Evolutionary conservation across 495 filamentous ascomycete species (phyloP), one percentile per base, ranked within the genome.

Genomic region (Neurospora sublineolata): DNA sequence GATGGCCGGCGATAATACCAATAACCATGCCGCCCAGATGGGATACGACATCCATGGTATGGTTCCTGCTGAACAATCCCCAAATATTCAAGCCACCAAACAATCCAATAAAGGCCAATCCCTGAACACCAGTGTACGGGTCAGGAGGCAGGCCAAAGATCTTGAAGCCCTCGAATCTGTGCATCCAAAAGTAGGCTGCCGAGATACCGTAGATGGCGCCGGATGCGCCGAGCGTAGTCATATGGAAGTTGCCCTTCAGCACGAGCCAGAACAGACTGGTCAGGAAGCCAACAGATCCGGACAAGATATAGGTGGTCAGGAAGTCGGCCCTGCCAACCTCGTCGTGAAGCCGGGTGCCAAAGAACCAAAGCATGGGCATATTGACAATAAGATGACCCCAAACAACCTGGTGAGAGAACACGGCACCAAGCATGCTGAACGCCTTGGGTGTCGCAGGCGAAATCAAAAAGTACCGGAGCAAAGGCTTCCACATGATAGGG

Each of bases 241-340:
- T 73, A 4, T 76, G 33, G 27, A 85, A 71, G 37, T 74, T 74
- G 37, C 76, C 74, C 37, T 76, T 44, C 11, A 93, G 72, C 39
- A 94, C 89, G 68, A 87, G 84, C 38, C 79, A 79, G 12, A 84
- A 76, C 68, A 97, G 82, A 33, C 88, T 90, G 3, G 83, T 78
- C 72, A 92, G 86, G 52, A 89, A 90, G 38, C 89, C 90, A 14
- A 92, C 33, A 0, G 86, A 86, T 46, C 93, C 94, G 4, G 87
- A 83, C 1, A 87, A 80, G 42, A 96, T 75, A 79, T 93, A 96
- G 7, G 97, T 82, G 9, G 90, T 89, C 4, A 99, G 83, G 80
- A 97, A 97, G 72, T 89, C 87, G 44, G 90, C 93, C 23, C 94
- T 87, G 46, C 94, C 94, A 69, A 97, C 86, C 70, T 97, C 90